Evolutionary conservation across 345 rosid species (phyloP), one percentile per base, ranked within the genome.

Genomic region (Linum usitatissimum): DNA sequence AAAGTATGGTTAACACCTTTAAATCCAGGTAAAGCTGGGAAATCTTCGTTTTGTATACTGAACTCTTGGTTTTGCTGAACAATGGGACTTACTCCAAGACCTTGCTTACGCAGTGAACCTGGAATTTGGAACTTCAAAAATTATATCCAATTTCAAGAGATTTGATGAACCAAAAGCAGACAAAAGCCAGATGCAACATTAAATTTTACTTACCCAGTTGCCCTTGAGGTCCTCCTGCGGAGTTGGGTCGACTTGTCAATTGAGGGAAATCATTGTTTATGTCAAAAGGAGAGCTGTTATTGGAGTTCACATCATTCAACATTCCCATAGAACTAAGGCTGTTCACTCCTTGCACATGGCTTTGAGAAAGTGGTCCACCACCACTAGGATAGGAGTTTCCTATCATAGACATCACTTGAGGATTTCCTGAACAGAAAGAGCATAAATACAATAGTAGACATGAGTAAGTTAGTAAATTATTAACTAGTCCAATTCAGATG

Each of bases 31-130:
- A 94, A 72, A 57, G 99, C 99, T 63, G 97, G 99, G 79, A 94
- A 94, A 79, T 94, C 99, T 79, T 94, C 99, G 70, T 85, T 94
- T 84, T 90, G 97, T 64, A 94, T 94, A 86, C 99, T 90, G 75
- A 94, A 90, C 81, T 94, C 99, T 72, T 90, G 97, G 76, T 83
- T 94, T 75, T 94, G 99, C 73, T 94, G 99, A 73, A 78, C 91
- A 73, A 90, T 84, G 21, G 97, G 87, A 66, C 86, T 75, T 65
- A 80, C 85, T 64, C 92, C 92, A 68, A 83, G 83, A 70, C 90
- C 89, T 74, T 86, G 96, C 75, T 94, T 94, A 63, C 95, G 79
- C 53, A 94, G 59, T 51, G 97, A 94, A 40, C 96, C 99, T 94
- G 81, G 68, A 77, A 54, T 28, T 8, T 36, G 57, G 36, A 49